These are phyloP conservation scores for Cryptosporidium viatorum DNA, from an alignment of 169 alveolate species.

Conservation along the genomic window DNA sequence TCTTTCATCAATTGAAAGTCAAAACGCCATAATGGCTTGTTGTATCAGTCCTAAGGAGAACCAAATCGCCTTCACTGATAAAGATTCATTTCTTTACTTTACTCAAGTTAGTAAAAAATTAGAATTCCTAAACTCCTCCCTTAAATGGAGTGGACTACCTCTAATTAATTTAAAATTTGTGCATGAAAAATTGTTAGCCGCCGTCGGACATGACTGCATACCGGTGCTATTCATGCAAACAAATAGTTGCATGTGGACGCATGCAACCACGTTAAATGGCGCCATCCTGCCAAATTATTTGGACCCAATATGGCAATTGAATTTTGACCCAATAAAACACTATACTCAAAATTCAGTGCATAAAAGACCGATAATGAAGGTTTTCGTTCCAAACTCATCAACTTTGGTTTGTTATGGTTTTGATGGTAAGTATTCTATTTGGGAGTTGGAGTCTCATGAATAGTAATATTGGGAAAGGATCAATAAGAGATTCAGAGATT, in stretches of 20 bases:
- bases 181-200: constrained; percentile 29
- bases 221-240: constrained; percentile 41
- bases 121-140: constrained; percentile 5
- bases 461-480: not conserved
- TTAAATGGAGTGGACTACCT: constrained; percentile 70
- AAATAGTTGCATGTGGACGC: constrained; percentile 18
- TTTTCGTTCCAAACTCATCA: not conserved
- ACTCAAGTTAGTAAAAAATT: constrained; percentile 25
- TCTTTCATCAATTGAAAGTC: constrained; percentile 6
- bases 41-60: constrained; percentile 33
- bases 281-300: constrained; percentile 37
- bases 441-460: constrained; percentile 17
- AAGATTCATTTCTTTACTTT: constrained; percentile 33
- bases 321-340: constrained; percentile 51
- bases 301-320: constrained; percentile 38
- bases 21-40: constrained; percentile 46
- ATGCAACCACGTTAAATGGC: constrained; percentile 14
- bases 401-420: constrained; percentile 17
- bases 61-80: constrained; percentile 31
- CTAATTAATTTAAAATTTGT: constrained; percentile 36
- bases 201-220: constrained; percentile 68
- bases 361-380: constrained; percentile 50
- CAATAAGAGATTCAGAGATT: not conserved
- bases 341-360: constrained; percentile 48
- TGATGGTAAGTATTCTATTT: constrained; percentile 47